Evolutionary conservation across 768 basidiomycete species (phyloP), one percentile per base, ranked within the genome.

Genomic region (Mycena crocata): DNA sequence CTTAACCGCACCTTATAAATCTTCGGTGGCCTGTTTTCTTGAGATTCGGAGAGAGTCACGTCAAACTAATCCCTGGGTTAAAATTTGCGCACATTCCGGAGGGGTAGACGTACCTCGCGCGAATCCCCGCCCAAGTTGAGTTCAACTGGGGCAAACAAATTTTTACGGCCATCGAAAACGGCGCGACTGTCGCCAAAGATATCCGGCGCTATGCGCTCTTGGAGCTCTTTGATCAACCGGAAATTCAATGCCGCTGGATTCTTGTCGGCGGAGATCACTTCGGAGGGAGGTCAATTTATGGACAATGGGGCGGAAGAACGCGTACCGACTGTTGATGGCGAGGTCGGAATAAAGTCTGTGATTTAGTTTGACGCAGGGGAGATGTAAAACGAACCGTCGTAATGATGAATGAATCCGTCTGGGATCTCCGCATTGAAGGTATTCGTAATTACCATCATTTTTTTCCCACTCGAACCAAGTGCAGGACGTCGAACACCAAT

Each of bases 101-200:
- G 7, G 5, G 55, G 57, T 34, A 37, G 37, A 26, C 49, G 12
- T 46, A 58, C 64, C 40, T 56, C 51, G 31, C 51, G 57, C 34
- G 69, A 75, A 79, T 67, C 70, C 86, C 91, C 79, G 89, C 51
- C 87, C 40, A 70, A n/a, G 21, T 67, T 30, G 13, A 87, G 77
- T 49, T 81, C 74, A 21, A 78, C 71, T 4, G 85, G 73, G 2
- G 85, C 76, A 68, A 86, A 89, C 52, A 89, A 61, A 62, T 89
- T 90, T 68, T 89, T 89, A 23, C 86, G 79, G 1, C 88, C 88
- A 58, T 89, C 88, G 46, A 90, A 89, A 3, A 79, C 88, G 7
- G 80, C 86, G 21, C 64, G 61, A 1, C 79, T 81, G 4, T 86
- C 86, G 0, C 81, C 84, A 68, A 90, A 89, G 21, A 87, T 74